Evolutionary conservation across 208 protist genomes (phyloP).

Genomic region (Leishmania gerbilli): DNA sequence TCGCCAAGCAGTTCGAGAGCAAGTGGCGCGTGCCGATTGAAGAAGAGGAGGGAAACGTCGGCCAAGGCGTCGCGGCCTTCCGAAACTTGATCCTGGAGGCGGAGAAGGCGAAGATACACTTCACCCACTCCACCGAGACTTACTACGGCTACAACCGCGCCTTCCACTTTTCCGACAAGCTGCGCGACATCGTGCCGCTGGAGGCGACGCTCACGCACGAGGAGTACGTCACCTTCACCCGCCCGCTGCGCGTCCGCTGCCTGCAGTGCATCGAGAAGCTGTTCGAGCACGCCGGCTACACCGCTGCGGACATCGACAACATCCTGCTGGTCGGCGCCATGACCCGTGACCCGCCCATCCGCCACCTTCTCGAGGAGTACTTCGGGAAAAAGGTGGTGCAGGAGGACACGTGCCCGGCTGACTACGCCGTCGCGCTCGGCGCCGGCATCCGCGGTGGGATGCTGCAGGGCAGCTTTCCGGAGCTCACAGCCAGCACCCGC

Average conservation of each 20-base stretch:
- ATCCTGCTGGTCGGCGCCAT: constrained; percentile 91
- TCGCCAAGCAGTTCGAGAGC: constrained; percentile 76
- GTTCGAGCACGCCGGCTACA: constrained; percentile 66
- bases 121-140: constrained; percentile 87
- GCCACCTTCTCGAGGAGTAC: constrained; percentile 82
- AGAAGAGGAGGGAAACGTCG: constrained; percentile 85
- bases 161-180: constrained; percentile 86
- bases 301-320: constrained; percentile 75
- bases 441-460: constrained; percentile 81
- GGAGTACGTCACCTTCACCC: constrained; percentile 84
- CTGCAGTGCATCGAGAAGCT: constrained; percentile 79
- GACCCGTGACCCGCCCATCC: constrained; percentile 91
- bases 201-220: constrained; percentile 85
- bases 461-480: constrained; percentile 81
- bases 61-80: constrained; percentile 72
- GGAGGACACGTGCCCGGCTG: constrained; percentile 79
- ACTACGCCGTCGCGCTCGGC: constrained; percentile 91
- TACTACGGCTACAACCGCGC: constrained; percentile 90
- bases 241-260: constrained; percentile 79
- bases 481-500: constrained; percentile 73
- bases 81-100: constrained; percentile 78
- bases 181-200: constrained; percentile 86
- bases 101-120: constrained; percentile 91
- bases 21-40: constrained; percentile 91
- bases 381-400: constrained; percentile 65